Conservation (phyloP, 2,329 filamentous ascomycete species). For the Trichoderma sp. region DNA sequence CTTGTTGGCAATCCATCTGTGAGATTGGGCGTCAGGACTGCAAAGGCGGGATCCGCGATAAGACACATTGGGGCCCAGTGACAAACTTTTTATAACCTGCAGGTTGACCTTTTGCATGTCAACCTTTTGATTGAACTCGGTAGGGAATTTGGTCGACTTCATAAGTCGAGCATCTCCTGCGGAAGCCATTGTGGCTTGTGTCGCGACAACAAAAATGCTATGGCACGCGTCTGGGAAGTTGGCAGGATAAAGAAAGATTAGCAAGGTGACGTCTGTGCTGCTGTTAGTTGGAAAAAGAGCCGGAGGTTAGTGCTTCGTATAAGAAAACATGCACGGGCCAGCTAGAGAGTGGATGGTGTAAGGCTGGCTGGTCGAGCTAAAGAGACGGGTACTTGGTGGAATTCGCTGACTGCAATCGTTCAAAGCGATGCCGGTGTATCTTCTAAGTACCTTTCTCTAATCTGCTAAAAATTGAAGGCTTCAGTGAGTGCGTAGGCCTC, state of each 20-base stretch:
- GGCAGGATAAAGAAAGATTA: constrained; percentile 20
- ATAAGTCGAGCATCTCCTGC: constrained; percentile 87
- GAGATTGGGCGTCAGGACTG: constrained; percentile 19
- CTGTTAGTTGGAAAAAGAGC: constrained; percentile 16
- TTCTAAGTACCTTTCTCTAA: neutral
- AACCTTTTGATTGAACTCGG: constrained; percentile 92
- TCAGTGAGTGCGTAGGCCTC: constrained; percentile 13
- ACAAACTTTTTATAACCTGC: constrained; percentile 94
- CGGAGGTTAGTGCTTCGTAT: neutral
- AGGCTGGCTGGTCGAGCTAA: neutral
- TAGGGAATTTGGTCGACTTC: constrained; percentile 88
- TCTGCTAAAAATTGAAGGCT: neutral
- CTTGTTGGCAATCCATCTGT: constrained; percentile 88
- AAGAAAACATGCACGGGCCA: neutral
- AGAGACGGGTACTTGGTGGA: neutral
- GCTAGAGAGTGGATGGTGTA: neutral
- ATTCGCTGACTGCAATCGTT: neutral
- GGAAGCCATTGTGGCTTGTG: constrained; percentile 64
- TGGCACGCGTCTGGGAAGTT: constrained; percentile 24
- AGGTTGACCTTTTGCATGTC: constrained; percentile 97
- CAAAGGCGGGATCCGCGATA: constrained; percentile 3
- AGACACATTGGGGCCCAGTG: neutral
- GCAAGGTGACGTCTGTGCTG: constrained; percentile 36
- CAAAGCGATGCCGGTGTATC: neutral
- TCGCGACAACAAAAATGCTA: constrained; percentile 2